Base-by-base conservation (phyloP, 495 filamentous ascomycete genomes). In the Aspergillus heteromorphus region DNA sequence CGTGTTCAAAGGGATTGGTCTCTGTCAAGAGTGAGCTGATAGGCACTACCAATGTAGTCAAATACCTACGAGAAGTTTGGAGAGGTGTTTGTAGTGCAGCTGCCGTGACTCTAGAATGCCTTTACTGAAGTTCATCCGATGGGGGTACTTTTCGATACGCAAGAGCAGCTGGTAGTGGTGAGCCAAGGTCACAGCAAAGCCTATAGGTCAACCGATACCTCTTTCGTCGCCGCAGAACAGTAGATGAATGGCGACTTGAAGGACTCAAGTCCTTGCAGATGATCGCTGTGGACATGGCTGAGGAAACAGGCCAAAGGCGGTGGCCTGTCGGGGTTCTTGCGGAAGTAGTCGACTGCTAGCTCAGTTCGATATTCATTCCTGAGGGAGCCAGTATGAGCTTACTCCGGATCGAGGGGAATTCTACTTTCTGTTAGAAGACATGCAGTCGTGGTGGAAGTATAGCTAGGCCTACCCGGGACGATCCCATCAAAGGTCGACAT, bases 271-370 rank as follows among this genome's bases (percentile, higher is more conserved):
- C 92, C 92, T 53, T 79, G 80, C 6, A 96, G 79, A 69, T 97
- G 92, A 57, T 97, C 92, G 53, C 86, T 95, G 65, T 97, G 92
- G 10, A 95, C 85, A 80, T 97, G 92, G 63, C 87, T 92, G 36
- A 97, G 77, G 64, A 97, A 96, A 65, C 88, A 96, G 14, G 88
- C 91, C 40, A 95, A 65, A 1, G 92, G 88, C 25, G 87, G 77
- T 23, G 68, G 75, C 16, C 67, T 69, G 0, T 73, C 77, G 17
- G 73, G 76, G 18, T 72, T 71, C 16, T 73, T 73, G 14, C 91
- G 83, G 63, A 96, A 97, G 71, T 87, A 91, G 67, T 97, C 92
- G 53, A 96, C 86, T 87, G 31, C 10, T 16, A 4, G 20, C 20
- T 62, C 47, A 54, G 55, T 34, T 50, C 13, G 6, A 54, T 13